Base-by-base conservation (phyloP, 75 land plant species). In the Larix kaempferi region DNA sequence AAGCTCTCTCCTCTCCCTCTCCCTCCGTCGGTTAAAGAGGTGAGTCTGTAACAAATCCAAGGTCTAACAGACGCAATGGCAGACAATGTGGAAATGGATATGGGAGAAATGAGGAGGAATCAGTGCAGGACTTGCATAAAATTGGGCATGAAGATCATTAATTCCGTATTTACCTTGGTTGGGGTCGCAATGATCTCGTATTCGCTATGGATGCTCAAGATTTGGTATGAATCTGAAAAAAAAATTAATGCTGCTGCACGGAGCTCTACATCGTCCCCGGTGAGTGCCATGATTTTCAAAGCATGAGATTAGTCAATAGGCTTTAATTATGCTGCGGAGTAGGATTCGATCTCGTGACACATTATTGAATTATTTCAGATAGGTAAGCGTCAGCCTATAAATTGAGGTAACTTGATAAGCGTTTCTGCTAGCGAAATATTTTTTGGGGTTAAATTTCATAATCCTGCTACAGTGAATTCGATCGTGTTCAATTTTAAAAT, bases 191-290 rank as follows among this genome's bases (percentile, higher is more conserved):
- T 62, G 14, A 62, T 62, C 23, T 62, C 33, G 23, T 62, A 62
- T 62, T 62, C 65, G 23, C 65, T 62, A 23, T 62, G 65, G 65
- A 62, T 62, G 65, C 65, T 62, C 0, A 62, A 62, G 65, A 23
- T 22, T 11, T 62, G 65, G 65, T 29, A 62, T 12, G 14, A 2
- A 0, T 29, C 23, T 12, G n/a, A 26, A 62, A 26, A 11, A 61
- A 26, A 1, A 62, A 7, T 0, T 1, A 62, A 21, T 62, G 26
- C 65, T 25, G 26, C 15, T 25, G 15, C 65, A 25, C 13, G 65
- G 14, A 62, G 26, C 21, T 16, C 16, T 12, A 64, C 35, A 19
- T 19, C 29, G 19, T 1, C 39, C 67, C 67, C 33, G 39, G 67
- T 64, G 33, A 64, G 39, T 64, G 17, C 21, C 67, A 44, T 8